Evolutionary conservation across 2,329 filamentous ascomycete genomes (phyloP), one percentile per base, ranked within the genome.

Genomic region (Colletotrichum falcatum): DNA sequence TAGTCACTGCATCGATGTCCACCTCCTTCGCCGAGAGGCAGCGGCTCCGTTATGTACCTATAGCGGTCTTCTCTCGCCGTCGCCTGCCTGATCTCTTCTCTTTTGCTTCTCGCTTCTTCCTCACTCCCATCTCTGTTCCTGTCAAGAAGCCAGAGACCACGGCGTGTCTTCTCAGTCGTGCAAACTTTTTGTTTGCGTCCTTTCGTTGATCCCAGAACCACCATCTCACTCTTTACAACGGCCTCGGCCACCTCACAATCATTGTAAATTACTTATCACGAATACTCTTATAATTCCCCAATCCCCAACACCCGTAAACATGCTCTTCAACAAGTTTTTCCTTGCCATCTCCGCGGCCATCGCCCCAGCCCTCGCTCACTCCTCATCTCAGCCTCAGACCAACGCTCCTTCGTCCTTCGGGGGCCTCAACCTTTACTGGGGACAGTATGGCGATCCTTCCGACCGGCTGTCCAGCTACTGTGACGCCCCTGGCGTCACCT

Each of bases 361-460:
- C 20, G 66, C 74, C 54, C 66, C 70, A 53, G 71, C 61, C 48
- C 35, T 73, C 46, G 72, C 72, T 33, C 49, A 61, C 53, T 48
- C 30, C 23, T 51, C 59, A 33, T 51, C 59, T 9, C 56, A 33
- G 28, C 63, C 26, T 14, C 53, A 39, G 53, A 28, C 14, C 51
- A 58, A 58, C 74, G 23, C 46, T 48, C 53, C 54, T 23, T 44
- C 58, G 55, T 54, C 76, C 39, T 75, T 74, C 58, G 79, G 79
- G 44, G 77, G 76, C 18, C 74, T 83, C n/a, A 82, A 82, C 73
- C 80, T 80, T 35, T 83, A 83, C 75, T 83, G 81, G 80, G 82
- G 82, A 16, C 82, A 83, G 77, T 67, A 73, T 23, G 76, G 77
- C 6, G 60, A 61, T 23, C 20, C 65, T 26, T 62, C 63, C 33